Evolutionary conservation across 2,329 filamentous ascomycete genomes (phyloP), one percentile per base, ranked within the genome.

Genomic region (Fusarium kyushuense): DNA sequence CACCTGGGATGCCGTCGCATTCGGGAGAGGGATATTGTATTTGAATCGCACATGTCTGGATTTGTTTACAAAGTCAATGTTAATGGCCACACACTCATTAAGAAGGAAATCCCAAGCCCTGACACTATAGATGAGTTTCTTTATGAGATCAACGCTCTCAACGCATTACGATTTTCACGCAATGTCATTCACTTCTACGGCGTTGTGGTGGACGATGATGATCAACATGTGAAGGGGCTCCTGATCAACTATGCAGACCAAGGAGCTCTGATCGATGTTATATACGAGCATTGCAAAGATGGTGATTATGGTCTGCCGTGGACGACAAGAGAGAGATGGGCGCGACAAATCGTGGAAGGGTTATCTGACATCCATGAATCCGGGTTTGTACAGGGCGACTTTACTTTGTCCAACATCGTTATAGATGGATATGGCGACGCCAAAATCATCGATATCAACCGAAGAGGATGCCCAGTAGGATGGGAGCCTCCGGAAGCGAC

Each of bases 381-480:
- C 23, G 96, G 96, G 6, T 98, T 97, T 77, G 96, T 99, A 13
- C 96, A 99, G 76, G 96, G 96, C 25, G 96, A 99, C 76, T 97
- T 99, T 70, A 99, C 96, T 0, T 84, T 99, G 29, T 97, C 94
- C 7, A 99, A 99, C 76, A 97, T 99, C 69, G 96, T 99, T 64
- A 91, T 99, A 74, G 93, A 98, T 77, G 85, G 86, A 14, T 81
- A 91, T 42, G 90, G 94, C 75, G 87, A 97, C 75, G 96, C 95
- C 11, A 95, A 96, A 74, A 98, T 99, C 70, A 99, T 99, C 75
- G 96, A 99, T 79, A 97, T 99, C 81, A 99, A 99, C 80, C 87
- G 96, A 56, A 87, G 96, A 72, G 96, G 96, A n/a, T 99, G 96
- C 74, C 96, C 96, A 0, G 92, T 98, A 6, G 95, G 95, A 25